Percentiles rank a stretch among this genome's conserved stretches.
phyloP scores from a whole-genome alignment of 2,329 filamentous ascomycete species.

The Epichloe scottii region DNA sequence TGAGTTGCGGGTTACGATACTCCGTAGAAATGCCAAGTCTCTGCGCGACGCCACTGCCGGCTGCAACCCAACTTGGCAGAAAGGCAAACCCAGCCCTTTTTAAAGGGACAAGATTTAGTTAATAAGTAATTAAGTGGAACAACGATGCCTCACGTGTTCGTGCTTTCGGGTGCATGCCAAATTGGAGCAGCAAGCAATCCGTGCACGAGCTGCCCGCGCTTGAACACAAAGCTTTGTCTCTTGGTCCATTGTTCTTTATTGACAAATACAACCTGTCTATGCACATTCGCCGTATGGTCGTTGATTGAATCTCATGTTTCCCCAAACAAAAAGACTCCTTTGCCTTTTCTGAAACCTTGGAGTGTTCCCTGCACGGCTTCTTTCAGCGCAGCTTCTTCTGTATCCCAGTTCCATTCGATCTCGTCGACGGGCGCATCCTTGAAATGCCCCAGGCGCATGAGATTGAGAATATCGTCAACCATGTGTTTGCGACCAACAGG shows the following conservation, averaged over 20 bases:
- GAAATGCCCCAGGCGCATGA: constrained; percentile 67
- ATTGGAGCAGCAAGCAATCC: too few relatives aligned
- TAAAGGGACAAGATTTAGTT: too few relatives aligned
- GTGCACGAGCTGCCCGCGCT: too few relatives aligned
- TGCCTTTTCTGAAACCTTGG: constrained; percentile 72
- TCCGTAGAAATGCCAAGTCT: not conserved
- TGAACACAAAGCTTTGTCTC: too few relatives aligned
- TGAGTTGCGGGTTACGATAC: too few relatives aligned
- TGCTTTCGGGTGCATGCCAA: too few relatives aligned
- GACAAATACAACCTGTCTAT: not conserved
- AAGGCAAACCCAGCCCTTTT: too few relatives aligned
- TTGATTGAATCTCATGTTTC: constrained; percentile 31
- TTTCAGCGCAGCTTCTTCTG: constrained; percentile 54
- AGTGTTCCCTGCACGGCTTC: constrained; percentile 72
- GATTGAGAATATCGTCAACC: constrained; percentile 69
- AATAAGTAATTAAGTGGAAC: too few relatives aligned
- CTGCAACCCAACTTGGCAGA: not conserved
- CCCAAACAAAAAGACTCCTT: constrained; percentile 77
- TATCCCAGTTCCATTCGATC: constrained; percentile 73
- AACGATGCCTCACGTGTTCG: too few relatives aligned
- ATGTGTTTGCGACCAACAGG: constrained; percentile 63
- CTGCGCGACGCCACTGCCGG: not conserved
- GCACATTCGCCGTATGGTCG: not conserved
- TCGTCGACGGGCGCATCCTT: constrained; percentile 72
- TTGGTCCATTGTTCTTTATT: too few relatives aligned